Percentiles rank a stretch among this genome's conserved stretches.
Evolutionary conservation across 2,329 filamentous ascomycete genomes (phyloP).

Genomic region (Colletotrichum sp.): DNA sequence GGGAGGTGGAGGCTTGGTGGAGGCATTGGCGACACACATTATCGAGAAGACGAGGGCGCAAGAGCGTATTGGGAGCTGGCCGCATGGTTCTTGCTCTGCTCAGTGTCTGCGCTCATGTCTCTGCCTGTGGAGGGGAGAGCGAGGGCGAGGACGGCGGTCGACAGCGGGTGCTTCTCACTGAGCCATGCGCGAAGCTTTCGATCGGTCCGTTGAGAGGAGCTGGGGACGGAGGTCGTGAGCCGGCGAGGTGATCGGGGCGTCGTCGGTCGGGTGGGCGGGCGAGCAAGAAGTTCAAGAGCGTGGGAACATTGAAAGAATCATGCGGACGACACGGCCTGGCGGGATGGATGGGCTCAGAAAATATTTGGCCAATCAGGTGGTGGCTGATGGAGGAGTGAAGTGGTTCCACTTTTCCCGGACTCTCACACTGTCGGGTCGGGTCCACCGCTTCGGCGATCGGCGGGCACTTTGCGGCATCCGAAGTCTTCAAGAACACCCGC

Average conservation of each 20-base stretch:
- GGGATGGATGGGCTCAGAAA: slow-evolving; percentile 4
- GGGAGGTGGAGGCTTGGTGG: background rate
- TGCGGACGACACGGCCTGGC: background rate
- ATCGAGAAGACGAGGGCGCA: slow-evolving; percentile 17
- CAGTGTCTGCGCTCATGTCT: slow-evolving; percentile 17
- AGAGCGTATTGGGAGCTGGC: slow-evolving; percentile 17
- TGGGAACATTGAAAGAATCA: background rate
- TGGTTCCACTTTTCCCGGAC: background rate
- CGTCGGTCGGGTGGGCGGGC: background rate
- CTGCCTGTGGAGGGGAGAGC: background rate
- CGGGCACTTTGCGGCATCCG: background rate
- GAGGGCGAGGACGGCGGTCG: background rate
- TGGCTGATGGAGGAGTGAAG: background rate
- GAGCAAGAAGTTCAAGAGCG: background rate
- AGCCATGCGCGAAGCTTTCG: background rate
- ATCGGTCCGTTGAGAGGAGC: background rate
- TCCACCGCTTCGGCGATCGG: background rate
- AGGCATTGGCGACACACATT: slow-evolving; percentile 19
- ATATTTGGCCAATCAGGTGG: slow-evolving; percentile 1
- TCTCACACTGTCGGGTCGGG: background rate
- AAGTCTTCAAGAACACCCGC: background rate
- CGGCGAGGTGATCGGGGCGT: background rate
- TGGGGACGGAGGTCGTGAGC: background rate
- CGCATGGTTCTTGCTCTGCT: slow-evolving; percentile 21
- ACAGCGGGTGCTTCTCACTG: background rate